Base-by-base conservation (phyloP, 768 basidiomycete genomes). In the Trametes villosa region DNA sequence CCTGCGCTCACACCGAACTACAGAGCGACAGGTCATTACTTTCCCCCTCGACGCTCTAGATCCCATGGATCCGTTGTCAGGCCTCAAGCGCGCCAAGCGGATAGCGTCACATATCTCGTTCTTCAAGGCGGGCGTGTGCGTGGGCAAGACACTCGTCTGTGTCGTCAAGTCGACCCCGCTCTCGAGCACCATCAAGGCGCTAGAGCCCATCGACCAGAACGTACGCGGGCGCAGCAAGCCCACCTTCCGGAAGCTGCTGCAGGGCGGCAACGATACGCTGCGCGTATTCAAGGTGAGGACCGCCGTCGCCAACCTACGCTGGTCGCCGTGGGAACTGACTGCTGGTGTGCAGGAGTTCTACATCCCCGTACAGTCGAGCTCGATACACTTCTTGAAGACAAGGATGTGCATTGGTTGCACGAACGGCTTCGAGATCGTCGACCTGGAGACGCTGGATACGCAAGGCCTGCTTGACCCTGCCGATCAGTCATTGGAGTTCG, bases 361-460 rank as follows among this genome's bases (percentile, higher is more conserved):
- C 71, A 98, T 99, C 60, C 96, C 97, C 0, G 93, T 97, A 13
- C 95, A 98, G 73, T 96, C 94, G 51, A 93, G 87, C 57, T 98
- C 96, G 13, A 91, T 98, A 24, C 96, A 97, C 75, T 98, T 96
- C 78, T 81, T 99, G 65, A 97, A 96, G 80, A 97, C 96, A 47
- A 92, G 91, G 77, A 84, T 99, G 66, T 99, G 97, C 72, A 93
- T 99, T 15, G 97, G 96, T 1, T 96, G 95, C 71, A 92, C 96
- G 11, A 91, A 93, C 68, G 97, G 97, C 18, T 98, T 99, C 73
- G 97, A 98, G 77, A 98, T 99, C 65, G 94, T 99, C 64, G 97
- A 99, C 73, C 83, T 98, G 38, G 95, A 98, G 74, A 96, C 90
- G 60, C 77, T 99, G 75, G 97, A 99, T 73, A 98, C 96, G 41